A percentile compares a stretch with the other conserved stretches of the same genome.
phyloP scores from a whole-genome alignment of 192 early-diverging fungal genomes.

The Rhizophagus clarus region DNA sequence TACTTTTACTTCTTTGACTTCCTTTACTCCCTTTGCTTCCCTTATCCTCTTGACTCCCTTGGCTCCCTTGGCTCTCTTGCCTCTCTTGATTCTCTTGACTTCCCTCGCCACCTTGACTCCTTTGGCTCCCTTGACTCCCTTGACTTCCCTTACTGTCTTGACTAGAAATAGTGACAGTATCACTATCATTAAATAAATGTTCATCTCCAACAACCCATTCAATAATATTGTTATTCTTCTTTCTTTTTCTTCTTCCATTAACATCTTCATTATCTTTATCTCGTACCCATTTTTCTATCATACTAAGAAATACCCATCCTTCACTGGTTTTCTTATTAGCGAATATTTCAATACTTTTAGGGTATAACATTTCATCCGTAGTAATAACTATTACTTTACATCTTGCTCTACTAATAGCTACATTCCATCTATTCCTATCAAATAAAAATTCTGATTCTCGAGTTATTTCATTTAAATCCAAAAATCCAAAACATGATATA shows the following conservation, averaged over 20 bases:
- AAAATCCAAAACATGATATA: slow-evolving; percentile 59
- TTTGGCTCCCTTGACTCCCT: too few relatives aligned
- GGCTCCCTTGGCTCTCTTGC: too few relatives aligned
- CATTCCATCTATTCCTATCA: slow-evolving; percentile 50
- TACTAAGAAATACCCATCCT: slow-evolving; percentile 24
- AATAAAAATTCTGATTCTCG: slow-evolving; percentile 43
- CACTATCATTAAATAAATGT: neutral
- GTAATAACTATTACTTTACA: slow-evolving; percentile 44
- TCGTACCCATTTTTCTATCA: slow-evolving; percentile 20
- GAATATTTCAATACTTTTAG: slow-evolving; percentile 32
- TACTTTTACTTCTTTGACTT: too few relatives aligned
- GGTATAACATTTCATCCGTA: slow-evolving; percentile 35
- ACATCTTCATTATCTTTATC: neutral
- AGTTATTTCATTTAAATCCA: slow-evolving; percentile 33
- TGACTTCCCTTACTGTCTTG: neutral
- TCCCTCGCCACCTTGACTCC: too few relatives aligned
- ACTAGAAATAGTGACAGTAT: neutral
- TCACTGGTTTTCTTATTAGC: slow-evolving; percentile 29
- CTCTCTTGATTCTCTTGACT: too few relatives aligned
- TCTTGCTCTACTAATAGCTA: slow-evolving; percentile 47
- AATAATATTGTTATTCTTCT: neutral
- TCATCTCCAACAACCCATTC: neutral
- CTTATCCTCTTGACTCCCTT: neutral
- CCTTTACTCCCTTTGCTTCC: too few relatives aligned
- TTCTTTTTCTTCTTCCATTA: neutral